Conservation (phyloP, 176 grass and related monocot genomes). For the Elaeis guineensis region DNA sequence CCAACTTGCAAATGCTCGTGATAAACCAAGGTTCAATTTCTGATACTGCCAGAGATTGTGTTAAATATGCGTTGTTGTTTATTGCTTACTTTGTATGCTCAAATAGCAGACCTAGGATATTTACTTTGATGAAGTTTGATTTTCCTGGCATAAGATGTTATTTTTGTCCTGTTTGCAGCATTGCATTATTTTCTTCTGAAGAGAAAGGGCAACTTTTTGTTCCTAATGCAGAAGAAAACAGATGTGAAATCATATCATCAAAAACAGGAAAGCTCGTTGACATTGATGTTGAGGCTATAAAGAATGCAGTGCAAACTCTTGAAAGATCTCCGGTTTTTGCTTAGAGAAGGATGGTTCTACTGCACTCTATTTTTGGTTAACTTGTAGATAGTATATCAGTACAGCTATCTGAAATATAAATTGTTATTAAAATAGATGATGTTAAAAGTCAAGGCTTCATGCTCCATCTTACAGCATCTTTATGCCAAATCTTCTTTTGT, state of each 20-base stretch:
- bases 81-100: too few relatives aligned
- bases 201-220: conserved; percentile 70
- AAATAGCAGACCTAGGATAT: too few relatives aligned
- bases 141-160: neutral
- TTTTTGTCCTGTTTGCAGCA: conserved; percentile 19
- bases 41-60: neutral
- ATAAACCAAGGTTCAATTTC: conserved; percentile 53
- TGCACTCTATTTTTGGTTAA: neutral
- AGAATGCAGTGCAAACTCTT: conserved; percentile 40
- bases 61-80: too few relatives aligned
- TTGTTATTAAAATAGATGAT: too few relatives aligned
- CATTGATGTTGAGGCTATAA: conserved; percentile 55
- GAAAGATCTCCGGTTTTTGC: conserved; percentile 46
- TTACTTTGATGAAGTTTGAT: too few relatives aligned
- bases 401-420: neutral
- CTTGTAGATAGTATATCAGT: conserved; percentile 10
- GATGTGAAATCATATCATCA: conserved; percentile 45
- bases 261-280: conserved; percentile 55
- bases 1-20: conserved; percentile 64
- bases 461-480: too few relatives aligned
- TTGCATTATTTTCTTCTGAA: conserved; percentile 65
- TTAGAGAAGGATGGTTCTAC: neutral
- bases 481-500: too few relatives aligned
- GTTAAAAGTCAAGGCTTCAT: too few relatives aligned
- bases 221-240: conserved; percentile 43